Conservation (phyloP, 2,329 filamentous ascomycete genomes). For the Paraphoma chrysanthemicola region DNA sequence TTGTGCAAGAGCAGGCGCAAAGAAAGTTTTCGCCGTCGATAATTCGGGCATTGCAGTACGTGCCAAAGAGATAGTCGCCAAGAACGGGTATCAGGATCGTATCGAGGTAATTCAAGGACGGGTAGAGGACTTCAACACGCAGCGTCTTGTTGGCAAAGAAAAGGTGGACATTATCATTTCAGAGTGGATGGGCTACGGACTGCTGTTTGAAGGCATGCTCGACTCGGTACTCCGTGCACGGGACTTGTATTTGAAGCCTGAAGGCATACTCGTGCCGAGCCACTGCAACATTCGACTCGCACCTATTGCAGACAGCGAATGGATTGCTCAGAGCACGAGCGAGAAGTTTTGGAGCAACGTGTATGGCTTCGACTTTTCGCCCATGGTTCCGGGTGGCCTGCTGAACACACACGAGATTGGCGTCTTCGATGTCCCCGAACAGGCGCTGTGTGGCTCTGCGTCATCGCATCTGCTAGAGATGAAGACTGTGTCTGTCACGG, state of each 20-base stretch:
- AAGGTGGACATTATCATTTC: slow-evolving; percentile 94
- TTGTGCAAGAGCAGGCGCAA: slow-evolving; percentile 87
- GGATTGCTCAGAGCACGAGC: slow-evolving; percentile 75
- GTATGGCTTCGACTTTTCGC: slow-evolving; percentile 92
- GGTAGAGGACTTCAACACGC: slow-evolving; percentile 81
- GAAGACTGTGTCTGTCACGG: slow-evolving; percentile 72
- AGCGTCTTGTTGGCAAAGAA: slow-evolving; percentile 55
- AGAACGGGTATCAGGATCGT: slow-evolving; percentile 74
- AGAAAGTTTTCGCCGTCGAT: slow-evolving; percentile 87
- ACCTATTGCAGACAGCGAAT: slow-evolving; percentile 78
- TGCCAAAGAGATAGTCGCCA: slow-evolving; percentile 82
- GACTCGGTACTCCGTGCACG: slow-evolving; percentile 88
- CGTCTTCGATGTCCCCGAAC: slow-evolving; percentile 39
- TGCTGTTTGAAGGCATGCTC: slow-evolving; percentile 95
- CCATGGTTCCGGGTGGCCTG: slow-evolving; percentile 83
- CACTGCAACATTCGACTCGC: slow-evolving; percentile 84
- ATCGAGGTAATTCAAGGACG: slow-evolving; percentile 85
- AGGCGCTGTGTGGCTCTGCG: slow-evolving; percentile 55
- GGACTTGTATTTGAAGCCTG: slow-evolving; percentile 81
- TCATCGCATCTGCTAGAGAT: slow-evolving; percentile 80
- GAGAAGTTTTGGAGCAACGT: slow-evolving; percentile 82
- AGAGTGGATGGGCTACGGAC: slow-evolving; percentile 97
- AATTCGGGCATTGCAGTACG: slow-evolving; percentile 90
- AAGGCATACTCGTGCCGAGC: slow-evolving; percentile 84
- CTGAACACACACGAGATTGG: slow-evolving; percentile 65